These are phyloP conservation scores for Xylaria palmicola DNA, from an alignment of 495 filamentous ascomycete species.

Conservation along the genomic window DNA sequence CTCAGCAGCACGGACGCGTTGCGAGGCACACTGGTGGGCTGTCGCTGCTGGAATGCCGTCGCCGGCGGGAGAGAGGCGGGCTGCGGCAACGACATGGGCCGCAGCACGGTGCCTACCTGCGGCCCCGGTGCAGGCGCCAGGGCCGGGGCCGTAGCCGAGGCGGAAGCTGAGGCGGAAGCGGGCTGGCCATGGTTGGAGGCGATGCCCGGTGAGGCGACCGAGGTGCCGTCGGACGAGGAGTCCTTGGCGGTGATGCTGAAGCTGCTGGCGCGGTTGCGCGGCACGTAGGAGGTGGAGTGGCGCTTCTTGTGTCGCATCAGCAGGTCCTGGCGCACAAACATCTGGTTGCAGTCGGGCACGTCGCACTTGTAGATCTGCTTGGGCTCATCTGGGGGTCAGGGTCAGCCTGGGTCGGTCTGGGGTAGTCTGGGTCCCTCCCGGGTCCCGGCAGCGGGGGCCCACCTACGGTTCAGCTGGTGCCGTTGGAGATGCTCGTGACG, in stretches of 20 bases:
- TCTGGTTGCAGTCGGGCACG: constrained; percentile 80
- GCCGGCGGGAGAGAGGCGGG: constrained; percentile 24
- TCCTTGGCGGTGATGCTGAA: constrained; percentile 54
- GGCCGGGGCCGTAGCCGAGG: constrained; percentile 16
- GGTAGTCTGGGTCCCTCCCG: too few species aligned
- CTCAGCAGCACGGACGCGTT: constrained; percentile 48
- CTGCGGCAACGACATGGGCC: constrained; percentile 17
- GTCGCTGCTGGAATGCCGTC: constrained; percentile 29
- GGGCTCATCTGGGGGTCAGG: constrained; percentile 74
- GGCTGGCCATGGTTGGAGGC: constrained; percentile 22
- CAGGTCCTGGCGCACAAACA: constrained; percentile 91
- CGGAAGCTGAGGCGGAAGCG: too few species aligned
- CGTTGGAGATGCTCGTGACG: constrained; percentile 86
- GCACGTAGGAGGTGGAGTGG: constrained; percentile 87
- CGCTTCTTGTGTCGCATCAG: constrained; percentile 88
- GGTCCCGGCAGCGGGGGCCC: too few species aligned
- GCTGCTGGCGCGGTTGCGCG: constrained; percentile 82
- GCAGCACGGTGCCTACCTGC: constrained; percentile 11
- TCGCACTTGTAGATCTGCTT: constrained; percentile 96
- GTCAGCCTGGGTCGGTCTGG: constrained; percentile 71
- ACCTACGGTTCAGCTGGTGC: constrained; percentile 50
- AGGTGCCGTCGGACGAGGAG: constrained; percentile 26
- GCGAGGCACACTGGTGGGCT: constrained; percentile 40
- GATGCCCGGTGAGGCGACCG: constrained; percentile 29
- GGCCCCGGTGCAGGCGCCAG: constrained; percentile 22